A percentile compares a stretch with the other conserved stretches of the same genome.
phyloP scores from a whole-genome alignment of 1,139 yeast genomes.

The Blastobotrys ciferrii region DNA sequence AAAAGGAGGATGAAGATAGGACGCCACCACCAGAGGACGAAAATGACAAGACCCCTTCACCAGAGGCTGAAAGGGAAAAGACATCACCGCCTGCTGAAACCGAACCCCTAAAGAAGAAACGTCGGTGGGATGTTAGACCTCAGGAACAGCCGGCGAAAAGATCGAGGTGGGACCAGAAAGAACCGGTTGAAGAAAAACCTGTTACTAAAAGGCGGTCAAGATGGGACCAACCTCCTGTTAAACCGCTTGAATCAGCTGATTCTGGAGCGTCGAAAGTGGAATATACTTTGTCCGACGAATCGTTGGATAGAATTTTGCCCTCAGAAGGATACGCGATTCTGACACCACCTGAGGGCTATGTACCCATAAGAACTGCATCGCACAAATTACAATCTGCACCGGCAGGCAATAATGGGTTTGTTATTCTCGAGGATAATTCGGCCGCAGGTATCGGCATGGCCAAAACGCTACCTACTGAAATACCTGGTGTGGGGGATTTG shows the following conservation, averaged over 20 bases:
- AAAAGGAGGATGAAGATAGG: slow-evolving; percentile 18
- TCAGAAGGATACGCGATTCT: slow-evolving; percentile 49
- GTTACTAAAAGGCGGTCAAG: slow-evolving; percentile 21
- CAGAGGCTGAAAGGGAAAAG: slow-evolving; percentile 23
- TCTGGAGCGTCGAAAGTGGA: slow-evolving; percentile 33
- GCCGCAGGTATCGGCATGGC: slow-evolving; percentile 30
- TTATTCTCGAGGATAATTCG: slow-evolving; percentile 34
- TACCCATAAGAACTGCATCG: slow-evolving; percentile 35
- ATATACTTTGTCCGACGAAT: slow-evolving; percentile 39
- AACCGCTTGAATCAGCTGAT: slow-evolving; percentile 37
- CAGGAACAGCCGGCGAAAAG: slow-evolving; percentile 23
- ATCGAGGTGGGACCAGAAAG: slow-evolving; percentile 27
- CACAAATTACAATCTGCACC: slow-evolving; percentile 27
- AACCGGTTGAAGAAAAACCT: slow-evolving; percentile 14
- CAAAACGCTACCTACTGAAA: slow-evolving; percentile 47
- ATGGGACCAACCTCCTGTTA: slow-evolving; percentile 34
- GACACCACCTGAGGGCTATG: slow-evolving; percentile 49
- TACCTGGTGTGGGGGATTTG: slow-evolving; percentile 63
- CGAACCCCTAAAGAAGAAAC: slow-evolving; percentile 25
- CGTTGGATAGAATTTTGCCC: slow-evolving; percentile 55
- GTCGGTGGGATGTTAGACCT: slow-evolving; percentile 42
- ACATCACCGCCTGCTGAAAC: slow-evolving; percentile 29
- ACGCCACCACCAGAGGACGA: slow-evolving; percentile 20
- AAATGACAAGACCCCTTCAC: slow-evolving; percentile 15
- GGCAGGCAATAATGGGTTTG: slow-evolving; percentile 36